Percentiles rank a stretch among this genome's conserved stretches.
These are phyloP conservation scores for Cutaneotrichosporon cyanovorans DNA, from an alignment of 1,284 basidiomycete species.

Conservation along the genomic window DNA sequence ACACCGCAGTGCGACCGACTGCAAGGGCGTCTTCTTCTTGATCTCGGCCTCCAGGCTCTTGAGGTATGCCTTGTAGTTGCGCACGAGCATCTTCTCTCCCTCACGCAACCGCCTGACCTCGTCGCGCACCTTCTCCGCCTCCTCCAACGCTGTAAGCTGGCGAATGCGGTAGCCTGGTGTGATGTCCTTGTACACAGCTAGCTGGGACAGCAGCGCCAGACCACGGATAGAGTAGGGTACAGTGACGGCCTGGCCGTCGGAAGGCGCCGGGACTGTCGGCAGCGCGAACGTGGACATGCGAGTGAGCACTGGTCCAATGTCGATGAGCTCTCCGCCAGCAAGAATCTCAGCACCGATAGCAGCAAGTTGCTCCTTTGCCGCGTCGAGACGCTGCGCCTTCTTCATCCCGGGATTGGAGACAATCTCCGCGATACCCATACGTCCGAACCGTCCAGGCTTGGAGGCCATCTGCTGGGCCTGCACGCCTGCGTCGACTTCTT, in stretches of 20 bases:
- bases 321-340: constrained; percentile 54
- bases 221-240: constrained; percentile 81
- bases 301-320: constrained; percentile 64
- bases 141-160: constrained; percentile 78
- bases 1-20: constrained; percentile 66
- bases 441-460: constrained; percentile 58
- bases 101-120: constrained; percentile 83
- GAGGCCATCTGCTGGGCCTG: constrained; percentile 37
- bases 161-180: constrained; percentile 83
- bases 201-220: constrained; percentile 78
- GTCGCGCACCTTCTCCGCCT: constrained; percentile 88
- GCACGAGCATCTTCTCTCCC: constrained; percentile 92
- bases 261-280: constrained; percentile 57
- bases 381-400: constrained; percentile 60
- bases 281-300: constrained; percentile 79
- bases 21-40: constrained; percentile 67
- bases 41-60: constrained; percentile 76
- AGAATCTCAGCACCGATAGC: constrained; percentile 81
- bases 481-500: constrained; percentile 49
- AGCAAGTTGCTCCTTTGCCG: constrained; percentile 84
- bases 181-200: constrained; percentile 93
- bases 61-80: constrained; percentile 81
- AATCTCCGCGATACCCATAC: constrained; percentile 69
- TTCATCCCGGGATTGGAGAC: constrained; percentile 53
- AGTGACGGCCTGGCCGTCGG: constrained; percentile 47